Conservation (phyloP, 352 stramenopile species). For the Thraustotheca clavata region DNA sequence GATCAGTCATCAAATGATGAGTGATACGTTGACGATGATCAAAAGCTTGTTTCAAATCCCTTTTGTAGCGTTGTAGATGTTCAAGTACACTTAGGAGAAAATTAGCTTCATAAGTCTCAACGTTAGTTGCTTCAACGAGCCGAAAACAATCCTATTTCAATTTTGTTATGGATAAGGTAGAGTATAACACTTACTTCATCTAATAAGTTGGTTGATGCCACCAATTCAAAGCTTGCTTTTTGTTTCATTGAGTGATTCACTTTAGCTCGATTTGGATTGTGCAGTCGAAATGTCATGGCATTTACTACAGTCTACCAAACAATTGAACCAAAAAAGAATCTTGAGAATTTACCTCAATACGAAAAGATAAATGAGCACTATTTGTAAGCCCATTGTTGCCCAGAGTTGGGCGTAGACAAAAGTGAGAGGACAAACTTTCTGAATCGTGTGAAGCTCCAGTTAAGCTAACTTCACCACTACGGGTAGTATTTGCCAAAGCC, state of each 20-base stretch:
- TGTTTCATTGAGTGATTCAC: background rate
- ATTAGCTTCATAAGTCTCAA: conserved; percentile 10
- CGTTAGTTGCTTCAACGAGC: conserved; percentile 3
- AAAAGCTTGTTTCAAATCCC: background rate
- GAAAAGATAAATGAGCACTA: background rate
- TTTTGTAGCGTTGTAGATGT: background rate
- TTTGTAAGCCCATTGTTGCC: background rate
- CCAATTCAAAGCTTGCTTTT: conserved; percentile 6
- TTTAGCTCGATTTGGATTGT: conserved; percentile 16
- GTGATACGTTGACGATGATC: background rate
- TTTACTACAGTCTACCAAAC: background rate
- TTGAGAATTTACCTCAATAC: conserved; percentile 9
- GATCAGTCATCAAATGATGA: conserved; percentile 1
- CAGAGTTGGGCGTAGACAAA: background rate
- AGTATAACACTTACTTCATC: background rate
- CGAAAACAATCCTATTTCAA: conserved; percentile 16
- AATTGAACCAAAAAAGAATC: background rate
- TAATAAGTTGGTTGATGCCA: background rate
- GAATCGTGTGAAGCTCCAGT: background rate
- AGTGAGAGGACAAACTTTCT: background rate
- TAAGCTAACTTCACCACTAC: background rate
- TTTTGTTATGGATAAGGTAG: background rate
- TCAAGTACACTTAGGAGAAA: conserved; percentile 5
- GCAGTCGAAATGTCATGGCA: conserved; percentile 6
- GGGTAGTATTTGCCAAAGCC: background rate